These are phyloP conservation scores for Jaapia argillacea DNA, from an alignment of 768 basidiomycete genomes.

Conservation along the genomic window DNA sequence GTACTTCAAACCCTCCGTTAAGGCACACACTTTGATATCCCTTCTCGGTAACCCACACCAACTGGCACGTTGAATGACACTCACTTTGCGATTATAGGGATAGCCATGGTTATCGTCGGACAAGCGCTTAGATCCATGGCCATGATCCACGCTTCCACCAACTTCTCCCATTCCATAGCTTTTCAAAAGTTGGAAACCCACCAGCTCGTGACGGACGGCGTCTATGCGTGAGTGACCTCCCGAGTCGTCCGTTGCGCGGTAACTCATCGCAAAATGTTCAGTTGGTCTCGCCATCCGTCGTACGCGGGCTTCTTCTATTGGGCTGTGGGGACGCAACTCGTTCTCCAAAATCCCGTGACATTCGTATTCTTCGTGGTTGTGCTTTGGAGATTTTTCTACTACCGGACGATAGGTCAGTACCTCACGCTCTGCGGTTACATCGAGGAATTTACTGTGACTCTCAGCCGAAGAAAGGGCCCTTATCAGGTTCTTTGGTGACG, in stretches of 20 bases:
- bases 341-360: constrained; percentile 78
- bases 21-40: constrained; percentile 50
- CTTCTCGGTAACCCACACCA: too few species aligned
- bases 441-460: background rate
- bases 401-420: constrained; percentile 67
- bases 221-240: constrained; percentile 62
- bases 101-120: constrained; percentile 52
- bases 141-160: constrained; percentile 94
- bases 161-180: constrained; percentile 88
- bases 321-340: constrained; percentile 90
- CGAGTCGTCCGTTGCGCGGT: constrained; percentile 2
- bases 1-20: constrained; percentile 57
- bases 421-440: too few species aligned
- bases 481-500: constrained; percentile 82
- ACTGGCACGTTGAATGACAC: too few species aligned
- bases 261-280: constrained; percentile 19
- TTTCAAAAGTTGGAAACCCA: constrained; percentile 66
- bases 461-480: constrained; percentile 77
- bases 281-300: constrained; percentile 89
- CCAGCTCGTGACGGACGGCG: constrained; percentile 74
- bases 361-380: constrained; percentile 55
- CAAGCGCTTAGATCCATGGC: constrained; percentile 78
- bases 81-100: constrained; percentile 39
- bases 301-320: constrained; percentile 98
- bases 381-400: constrained; percentile 82